A percentile compares a stretch with the other conserved stretches of the same genome.
Evolutionary conservation across 2,329 filamentous ascomycete genomes (phyloP).

Genomic region (Thermomyces lanuginosus): DNA sequence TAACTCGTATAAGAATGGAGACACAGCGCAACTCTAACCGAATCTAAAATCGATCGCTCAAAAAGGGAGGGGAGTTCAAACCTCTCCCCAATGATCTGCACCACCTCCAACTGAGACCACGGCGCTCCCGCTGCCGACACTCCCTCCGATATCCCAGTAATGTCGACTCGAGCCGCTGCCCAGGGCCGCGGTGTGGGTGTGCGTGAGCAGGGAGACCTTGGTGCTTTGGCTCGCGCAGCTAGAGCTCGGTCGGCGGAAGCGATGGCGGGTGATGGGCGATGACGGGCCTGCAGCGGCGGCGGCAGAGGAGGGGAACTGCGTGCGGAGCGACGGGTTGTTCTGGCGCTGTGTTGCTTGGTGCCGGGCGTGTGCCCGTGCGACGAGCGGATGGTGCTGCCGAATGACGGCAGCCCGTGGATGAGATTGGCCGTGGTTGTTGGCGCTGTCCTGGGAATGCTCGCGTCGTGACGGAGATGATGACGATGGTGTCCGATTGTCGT

Average conservation of each 20-base stretch:
- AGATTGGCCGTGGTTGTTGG: constrained; percentile 36
- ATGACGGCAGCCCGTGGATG: constrained; percentile 68
- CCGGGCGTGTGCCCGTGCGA: constrained; percentile 39
- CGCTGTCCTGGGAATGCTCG: constrained; percentile 12
- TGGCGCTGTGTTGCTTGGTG: constrained; percentile 34
- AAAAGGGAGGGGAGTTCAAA: constrained; percentile 22
- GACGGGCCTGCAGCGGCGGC: constrained; percentile 9
- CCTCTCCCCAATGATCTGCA: constrained; percentile 66
- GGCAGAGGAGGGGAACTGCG: constrained; percentile 8
- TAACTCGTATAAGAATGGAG: too few relatives aligned
- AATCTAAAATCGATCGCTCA: background rate
- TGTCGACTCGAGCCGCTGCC: constrained; percentile 61
- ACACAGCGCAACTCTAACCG: too few relatives aligned
- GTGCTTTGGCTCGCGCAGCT: constrained; percentile 84
- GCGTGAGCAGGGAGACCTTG: constrained; percentile 49
- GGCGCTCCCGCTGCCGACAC: constrained; percentile 57
- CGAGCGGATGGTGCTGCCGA: constrained; percentile 73
- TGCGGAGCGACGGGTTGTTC: constrained; percentile 15
- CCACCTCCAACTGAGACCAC: constrained; percentile 53
- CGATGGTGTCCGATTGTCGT: constrained; percentile 20
- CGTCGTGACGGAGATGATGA: constrained; percentile 29
- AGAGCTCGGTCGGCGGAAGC: constrained; percentile 35
- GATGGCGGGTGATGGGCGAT: constrained; percentile 24
- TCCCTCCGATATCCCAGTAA: constrained; percentile 84
- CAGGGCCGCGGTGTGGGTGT: constrained; percentile 21